phyloP scores from a whole-genome alignment of 2,329 filamentous ascomycete species.

The Dactylellina sp. region DNA sequence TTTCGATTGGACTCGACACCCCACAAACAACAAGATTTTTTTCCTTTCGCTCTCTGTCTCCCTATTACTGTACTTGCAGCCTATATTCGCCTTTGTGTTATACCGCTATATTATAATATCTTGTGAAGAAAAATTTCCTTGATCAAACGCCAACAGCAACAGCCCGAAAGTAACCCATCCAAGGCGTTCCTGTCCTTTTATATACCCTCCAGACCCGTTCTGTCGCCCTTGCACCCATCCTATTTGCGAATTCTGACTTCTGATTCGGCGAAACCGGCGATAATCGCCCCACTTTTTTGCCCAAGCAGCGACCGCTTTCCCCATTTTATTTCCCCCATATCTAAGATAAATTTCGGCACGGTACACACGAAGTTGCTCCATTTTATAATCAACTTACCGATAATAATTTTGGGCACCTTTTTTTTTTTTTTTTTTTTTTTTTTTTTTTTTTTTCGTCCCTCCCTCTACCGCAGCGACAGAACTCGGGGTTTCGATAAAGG shows the following conservation, averaged over 20 bases:
- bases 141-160: constrained; percentile 24
- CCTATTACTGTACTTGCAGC: neutral
- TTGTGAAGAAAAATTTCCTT: constrained; percentile 19
- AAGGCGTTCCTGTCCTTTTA: constrained; percentile 15
- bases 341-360: constrained; percentile 48
- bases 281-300: constrained; percentile 54
- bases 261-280: constrained; percentile 56
- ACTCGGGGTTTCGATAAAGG: neutral
- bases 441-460: too few relatives aligned
- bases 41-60: constrained; percentile 7
- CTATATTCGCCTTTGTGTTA: constrained; percentile 8
- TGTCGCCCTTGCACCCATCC: constrained; percentile 32
- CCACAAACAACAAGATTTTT: constrained; percentile 14
- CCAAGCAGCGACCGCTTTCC: constrained; percentile 21
- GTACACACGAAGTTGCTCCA: constrained; percentile 20
- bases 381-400: constrained; percentile 34
- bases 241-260: constrained; percentile 37
- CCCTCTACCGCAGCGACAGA: too few relatives aligned
- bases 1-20: constrained; percentile 12
- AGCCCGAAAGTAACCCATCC: too few relatives aligned
- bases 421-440: constrained; percentile 14
- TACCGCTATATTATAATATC: constrained; percentile 3
- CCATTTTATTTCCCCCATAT: constrained; percentile 5
- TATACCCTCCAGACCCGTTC: constrained; percentile 28
- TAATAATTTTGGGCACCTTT: constrained; percentile 34